A percentile compares a stretch with the other conserved stretches of the same genome.
Conservation (phyloP, 2,329 filamentous ascomycete species). For the Sporothrix schenckii region DNA sequence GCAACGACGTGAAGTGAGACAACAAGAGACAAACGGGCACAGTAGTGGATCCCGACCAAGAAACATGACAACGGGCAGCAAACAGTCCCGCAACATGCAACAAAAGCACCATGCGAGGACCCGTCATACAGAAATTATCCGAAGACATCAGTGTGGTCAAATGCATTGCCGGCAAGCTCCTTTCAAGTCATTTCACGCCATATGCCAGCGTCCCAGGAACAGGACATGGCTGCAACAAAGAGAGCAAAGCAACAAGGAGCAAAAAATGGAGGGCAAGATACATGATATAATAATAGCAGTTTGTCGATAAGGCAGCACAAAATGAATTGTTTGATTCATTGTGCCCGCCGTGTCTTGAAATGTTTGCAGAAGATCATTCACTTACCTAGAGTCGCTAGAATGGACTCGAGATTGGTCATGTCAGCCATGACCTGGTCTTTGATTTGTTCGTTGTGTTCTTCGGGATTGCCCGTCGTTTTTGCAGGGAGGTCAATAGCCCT, state of each 20-base stretch:
- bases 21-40: neutral
- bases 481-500: neutral
- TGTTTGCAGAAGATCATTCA: conserved; percentile 15
- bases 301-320: neutral
- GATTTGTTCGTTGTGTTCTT: neutral
- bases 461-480: neutral
- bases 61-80: conserved; percentile 11
- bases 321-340: neutral
- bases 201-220: neutral
- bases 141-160: neutral
- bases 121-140: neutral
- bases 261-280: neutral
- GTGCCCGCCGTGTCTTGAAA: neutral
- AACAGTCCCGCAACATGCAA: conserved; percentile 2
- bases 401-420: conserved; percentile 38
- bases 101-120: conserved; percentile 1
- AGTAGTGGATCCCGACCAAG: neutral
- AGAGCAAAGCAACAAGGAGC: neutral
- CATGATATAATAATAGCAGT: conserved; percentile 1
- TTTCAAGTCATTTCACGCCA: conserved; percentile 9
- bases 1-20: neutral
- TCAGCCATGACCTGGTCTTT: conserved; percentile 33
- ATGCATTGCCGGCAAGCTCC: conserved; percentile 6
- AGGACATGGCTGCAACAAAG: neutral
- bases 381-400: conserved; percentile 39